These are phyloP conservation scores for Penicillium ochrochloron DNA, from an alignment of 495 filamentous ascomycete genomes.

Conservation along the genomic window DNA sequence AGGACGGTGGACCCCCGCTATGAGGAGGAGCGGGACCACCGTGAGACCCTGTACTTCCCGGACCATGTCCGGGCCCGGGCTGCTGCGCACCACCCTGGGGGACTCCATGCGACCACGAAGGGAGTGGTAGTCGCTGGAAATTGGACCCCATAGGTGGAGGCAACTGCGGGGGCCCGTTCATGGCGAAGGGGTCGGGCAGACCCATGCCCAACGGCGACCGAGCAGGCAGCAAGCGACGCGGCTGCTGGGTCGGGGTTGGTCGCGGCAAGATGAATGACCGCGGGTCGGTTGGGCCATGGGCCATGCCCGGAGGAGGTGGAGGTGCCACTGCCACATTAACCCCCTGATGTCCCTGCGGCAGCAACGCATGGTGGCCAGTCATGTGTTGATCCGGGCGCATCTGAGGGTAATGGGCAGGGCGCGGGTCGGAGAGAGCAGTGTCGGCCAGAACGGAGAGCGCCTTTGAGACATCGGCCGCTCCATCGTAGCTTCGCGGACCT, in stretches of 20 bases:
- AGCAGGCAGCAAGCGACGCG: slow-evolving; percentile 46
- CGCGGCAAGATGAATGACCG: slow-evolving; percentile 47
- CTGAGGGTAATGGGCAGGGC: slow-evolving; percentile 32
- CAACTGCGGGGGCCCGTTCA: slow-evolving; percentile 45
- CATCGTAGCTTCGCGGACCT: slow-evolving; percentile 13
- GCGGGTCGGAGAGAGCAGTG: slow-evolving; percentile 34
- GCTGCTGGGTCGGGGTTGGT: slow-evolving; percentile 43
- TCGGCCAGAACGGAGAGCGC: slow-evolving; percentile 44
- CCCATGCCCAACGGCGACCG: slow-evolving; percentile 39
- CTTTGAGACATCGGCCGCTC: slow-evolving; percentile 18
- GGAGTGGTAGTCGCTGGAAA: slow-evolving; percentile 42
- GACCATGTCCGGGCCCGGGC: slow-evolving; percentile 3
- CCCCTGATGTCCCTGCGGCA: slow-evolving; percentile 29
- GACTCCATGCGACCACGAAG: slow-evolving; percentile 34
- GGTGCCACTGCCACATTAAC: slow-evolving; percentile 15
- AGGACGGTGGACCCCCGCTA: slow-evolving; percentile 14
- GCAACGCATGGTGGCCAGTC: slow-evolving; percentile 34
- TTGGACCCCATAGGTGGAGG: slow-evolving; percentile 49
- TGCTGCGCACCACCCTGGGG: slow-evolving; percentile 13
- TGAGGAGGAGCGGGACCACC: slow-evolving; percentile 25
- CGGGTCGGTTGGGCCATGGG: slow-evolving; percentile 44
- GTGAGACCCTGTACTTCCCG: slow-evolving; percentile 15
- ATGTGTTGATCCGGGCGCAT: slow-evolving; percentile 30
- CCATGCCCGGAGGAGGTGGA: slow-evolving; percentile 22
- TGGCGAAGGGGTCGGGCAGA: slow-evolving; percentile 44